Evolutionary conservation across 129 eudicot genomes (phyloP).

Genomic region (Apium graveolens): DNA sequence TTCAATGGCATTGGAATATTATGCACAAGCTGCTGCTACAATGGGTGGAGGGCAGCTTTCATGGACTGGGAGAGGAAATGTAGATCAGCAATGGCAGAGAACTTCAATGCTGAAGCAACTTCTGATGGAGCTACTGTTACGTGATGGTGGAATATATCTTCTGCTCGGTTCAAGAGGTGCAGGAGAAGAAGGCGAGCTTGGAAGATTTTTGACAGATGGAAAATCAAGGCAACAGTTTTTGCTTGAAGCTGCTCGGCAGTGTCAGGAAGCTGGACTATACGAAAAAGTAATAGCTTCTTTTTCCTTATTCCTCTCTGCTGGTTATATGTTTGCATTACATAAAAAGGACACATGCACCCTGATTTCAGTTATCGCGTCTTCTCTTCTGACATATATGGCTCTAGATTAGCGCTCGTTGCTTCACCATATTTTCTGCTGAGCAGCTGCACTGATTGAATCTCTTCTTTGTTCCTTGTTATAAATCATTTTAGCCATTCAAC

Average conservation of each 20-base stretch:
- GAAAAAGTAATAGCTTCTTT: constrained; percentile 52
- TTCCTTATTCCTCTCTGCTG: background rate
- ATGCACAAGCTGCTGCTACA: constrained; percentile 89
- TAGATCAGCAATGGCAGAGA: constrained; percentile 88
- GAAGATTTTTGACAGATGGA: constrained; percentile 57
- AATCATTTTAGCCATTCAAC: background rate
- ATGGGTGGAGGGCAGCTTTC: constrained; percentile 88
- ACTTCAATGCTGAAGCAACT: constrained; percentile 79
- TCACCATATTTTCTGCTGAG: background rate
- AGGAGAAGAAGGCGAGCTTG: constrained; percentile 88
- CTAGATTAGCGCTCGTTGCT: background rate
- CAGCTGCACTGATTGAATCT: background rate
- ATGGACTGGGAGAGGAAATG: constrained; percentile 69
- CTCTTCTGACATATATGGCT: background rate
- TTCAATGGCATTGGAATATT: constrained; percentile 74
- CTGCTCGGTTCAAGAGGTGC: constrained; percentile 81
- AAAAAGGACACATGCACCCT: background rate
- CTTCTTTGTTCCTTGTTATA: background rate
- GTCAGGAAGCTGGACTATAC: constrained; percentile 84
- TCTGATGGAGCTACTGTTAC: constrained; percentile 60
- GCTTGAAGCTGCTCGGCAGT: constrained; percentile 86
- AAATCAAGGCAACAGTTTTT: constrained; percentile 62
- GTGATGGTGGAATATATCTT: constrained; percentile 65
- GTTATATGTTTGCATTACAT: background rate
- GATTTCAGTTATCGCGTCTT: background rate